Evolutionary conservation across 495 filamentous ascomycete genomes (phyloP).

Genomic region (Tuber aestivum): DNA sequence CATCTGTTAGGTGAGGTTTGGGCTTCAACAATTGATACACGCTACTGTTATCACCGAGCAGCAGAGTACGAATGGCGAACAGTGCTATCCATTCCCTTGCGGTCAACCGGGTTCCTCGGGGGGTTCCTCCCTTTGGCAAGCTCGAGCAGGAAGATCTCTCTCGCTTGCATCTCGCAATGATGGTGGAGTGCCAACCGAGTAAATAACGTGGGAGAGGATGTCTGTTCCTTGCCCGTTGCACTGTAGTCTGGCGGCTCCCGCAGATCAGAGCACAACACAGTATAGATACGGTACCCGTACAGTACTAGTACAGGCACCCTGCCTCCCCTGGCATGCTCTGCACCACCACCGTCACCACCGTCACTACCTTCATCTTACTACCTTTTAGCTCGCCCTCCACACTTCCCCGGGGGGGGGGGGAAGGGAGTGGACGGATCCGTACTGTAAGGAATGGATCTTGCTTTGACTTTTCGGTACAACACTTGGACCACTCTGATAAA

Average conservation of each 20-base stretch:
- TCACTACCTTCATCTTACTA: background rate
- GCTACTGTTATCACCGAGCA: background rate
- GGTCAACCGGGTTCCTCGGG: constrained; percentile 3
- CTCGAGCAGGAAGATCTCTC: background rate
- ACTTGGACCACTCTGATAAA: background rate
- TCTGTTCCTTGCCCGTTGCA: background rate
- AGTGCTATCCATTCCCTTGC: background rate
- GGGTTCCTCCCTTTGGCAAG: background rate
- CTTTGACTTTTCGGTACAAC: background rate
- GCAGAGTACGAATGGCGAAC: background rate
- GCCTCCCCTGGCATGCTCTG: too few relatives aligned
- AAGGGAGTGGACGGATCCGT: background rate
- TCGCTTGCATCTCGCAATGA: constrained; percentile 6
- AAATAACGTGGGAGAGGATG: constrained; percentile 4
- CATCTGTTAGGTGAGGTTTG: background rate
- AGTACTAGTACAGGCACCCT: too few relatives aligned
- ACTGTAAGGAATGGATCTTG: background rate
- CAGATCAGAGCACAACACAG: background rate
- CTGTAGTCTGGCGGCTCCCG: background rate
- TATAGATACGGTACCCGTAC: background rate
- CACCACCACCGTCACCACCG: background rate
- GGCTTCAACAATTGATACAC: constrained; percentile 1
- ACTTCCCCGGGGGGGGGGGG: background rate
- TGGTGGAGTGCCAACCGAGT: constrained; percentile 3
- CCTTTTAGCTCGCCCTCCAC: background rate